These are phyloP conservation scores for Climacium dendroides DNA, from an alignment of 225 moss, liverwort and hornwort genomes.

Conservation along the genomic window DNA sequence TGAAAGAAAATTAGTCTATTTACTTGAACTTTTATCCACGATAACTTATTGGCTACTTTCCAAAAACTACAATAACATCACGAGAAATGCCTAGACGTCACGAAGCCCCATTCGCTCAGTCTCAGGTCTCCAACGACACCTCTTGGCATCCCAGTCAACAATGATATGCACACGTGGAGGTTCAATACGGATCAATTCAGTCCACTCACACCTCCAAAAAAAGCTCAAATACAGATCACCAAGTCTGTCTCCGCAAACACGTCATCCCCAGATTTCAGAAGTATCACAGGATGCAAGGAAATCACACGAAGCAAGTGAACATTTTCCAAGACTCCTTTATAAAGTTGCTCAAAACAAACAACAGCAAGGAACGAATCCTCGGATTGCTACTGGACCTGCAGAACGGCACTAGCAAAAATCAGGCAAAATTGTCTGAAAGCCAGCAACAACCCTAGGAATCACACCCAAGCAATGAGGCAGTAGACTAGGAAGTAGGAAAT, in stretches of 20 bases:
- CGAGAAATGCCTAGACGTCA: too few relatives aligned
- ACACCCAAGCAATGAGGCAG: neutral
- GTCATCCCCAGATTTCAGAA: too few relatives aligned
- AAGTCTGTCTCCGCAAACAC: too few relatives aligned
- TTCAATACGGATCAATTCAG: neutral
- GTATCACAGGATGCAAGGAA: neutral
- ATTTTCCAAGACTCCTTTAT: conserved; percentile 16
- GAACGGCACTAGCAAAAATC: conserved; percentile 3
- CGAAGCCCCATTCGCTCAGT: neutral
- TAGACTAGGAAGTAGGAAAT: neutral
- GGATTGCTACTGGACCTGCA: neutral
- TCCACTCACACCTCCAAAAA: neutral
- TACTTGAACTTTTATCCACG: too few relatives aligned
- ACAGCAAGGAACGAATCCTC: conserved; percentile 25
- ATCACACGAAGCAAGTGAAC: neutral
- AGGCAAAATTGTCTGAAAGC: neutral
- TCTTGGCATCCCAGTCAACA: neutral
- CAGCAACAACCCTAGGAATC: neutral
- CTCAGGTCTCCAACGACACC: too few relatives aligned
- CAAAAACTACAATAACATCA: neutral
- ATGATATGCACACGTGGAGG: neutral
- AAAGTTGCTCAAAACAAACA: conserved; percentile 34
- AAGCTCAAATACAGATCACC: too few relatives aligned
- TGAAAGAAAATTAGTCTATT: too few relatives aligned
- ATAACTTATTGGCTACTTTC: too few relatives aligned